Conservation (phyloP, 1,284 basidiomycete species). For the Ganoderma multipileum region DNA sequence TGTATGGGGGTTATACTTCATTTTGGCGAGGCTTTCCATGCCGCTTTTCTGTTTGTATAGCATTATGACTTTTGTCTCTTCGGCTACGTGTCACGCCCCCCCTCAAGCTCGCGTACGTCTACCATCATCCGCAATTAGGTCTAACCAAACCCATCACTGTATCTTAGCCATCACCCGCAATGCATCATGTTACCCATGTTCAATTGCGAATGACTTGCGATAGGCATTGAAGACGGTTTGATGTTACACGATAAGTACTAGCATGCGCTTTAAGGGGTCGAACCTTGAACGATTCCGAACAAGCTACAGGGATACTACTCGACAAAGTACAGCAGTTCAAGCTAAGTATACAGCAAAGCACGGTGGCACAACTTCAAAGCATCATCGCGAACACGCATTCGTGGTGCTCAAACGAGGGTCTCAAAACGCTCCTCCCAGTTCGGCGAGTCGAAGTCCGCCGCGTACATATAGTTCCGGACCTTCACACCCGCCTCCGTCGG, state of each 20-base stretch:
- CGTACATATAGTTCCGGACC: conserved; percentile 23
- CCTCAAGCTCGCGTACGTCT: conserved; percentile 14
- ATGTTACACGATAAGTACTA: background rate
- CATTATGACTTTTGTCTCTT: conserved; percentile 21
- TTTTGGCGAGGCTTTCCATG: background rate
- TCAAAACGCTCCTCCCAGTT: conserved; percentile 14
- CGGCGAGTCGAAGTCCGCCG: conserved; percentile 11
- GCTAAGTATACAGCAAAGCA: background rate
- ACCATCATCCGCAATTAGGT: conserved; percentile 24
- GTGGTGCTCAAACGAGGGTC: background rate
- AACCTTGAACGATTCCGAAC: background rate
- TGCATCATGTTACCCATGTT: conserved; percentile 18
- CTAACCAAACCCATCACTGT: conserved; percentile 28
- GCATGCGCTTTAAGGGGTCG: background rate
- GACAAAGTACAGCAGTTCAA: background rate
- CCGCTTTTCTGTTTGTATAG: conserved; percentile 24
- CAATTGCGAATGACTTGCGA: background rate
- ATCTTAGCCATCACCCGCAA: conserved; percentile 27
- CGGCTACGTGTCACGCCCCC: background rate
- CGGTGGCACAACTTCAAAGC: background rate
- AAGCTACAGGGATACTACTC: background rate
- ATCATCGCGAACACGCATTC: background rate
- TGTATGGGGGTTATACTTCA: conserved; percentile 2
- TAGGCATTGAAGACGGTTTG: background rate
- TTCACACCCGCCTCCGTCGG: conserved; percentile 15